Percentiles rank a stretch among this genome's conserved stretches.
phyloP scores from a whole-genome alignment of 257 asterid species.

The Ocimum tenuiflorum region DNA sequence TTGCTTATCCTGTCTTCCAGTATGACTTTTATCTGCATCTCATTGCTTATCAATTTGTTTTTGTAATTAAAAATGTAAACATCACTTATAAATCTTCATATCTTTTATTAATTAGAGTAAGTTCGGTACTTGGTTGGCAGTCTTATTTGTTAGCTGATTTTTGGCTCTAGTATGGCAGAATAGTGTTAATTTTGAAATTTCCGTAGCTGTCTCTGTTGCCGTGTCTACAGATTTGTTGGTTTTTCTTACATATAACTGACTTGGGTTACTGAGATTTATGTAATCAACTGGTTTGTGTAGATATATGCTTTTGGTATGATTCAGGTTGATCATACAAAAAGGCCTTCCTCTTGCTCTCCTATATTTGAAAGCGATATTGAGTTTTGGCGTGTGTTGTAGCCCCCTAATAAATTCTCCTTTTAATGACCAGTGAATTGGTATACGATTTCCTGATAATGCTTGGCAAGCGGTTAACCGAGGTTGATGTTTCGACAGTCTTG shows the following conservation, averaged over 20 bases:
- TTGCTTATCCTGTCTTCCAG: constrained; percentile 1
- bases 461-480: constrained; percentile 87
- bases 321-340: not conserved
- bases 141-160: not conserved
- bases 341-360: not conserved
- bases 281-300: not conserved
- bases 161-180: not conserved
- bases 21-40: not conserved
- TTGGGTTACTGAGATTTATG: not conserved
- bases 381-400: not conserved
- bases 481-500: constrained; percentile 82
- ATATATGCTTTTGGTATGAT: constrained; percentile 8
- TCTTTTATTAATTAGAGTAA: not conserved
- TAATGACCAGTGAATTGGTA: constrained; percentile 63
- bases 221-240: not conserved
- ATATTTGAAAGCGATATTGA: not conserved
- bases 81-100: not conserved
- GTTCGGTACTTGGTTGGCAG: not conserved
- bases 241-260: not conserved
- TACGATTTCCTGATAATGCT: constrained; percentile 85
- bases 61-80: not conserved
- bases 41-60: not conserved
- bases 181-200: not conserved
- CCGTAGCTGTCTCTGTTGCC: not conserved
- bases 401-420: constrained; percentile 17